Evolutionary conservation across 2,329 filamentous ascomycete species (phyloP).

Genomic region (Parafenestella ontariensis): DNA sequence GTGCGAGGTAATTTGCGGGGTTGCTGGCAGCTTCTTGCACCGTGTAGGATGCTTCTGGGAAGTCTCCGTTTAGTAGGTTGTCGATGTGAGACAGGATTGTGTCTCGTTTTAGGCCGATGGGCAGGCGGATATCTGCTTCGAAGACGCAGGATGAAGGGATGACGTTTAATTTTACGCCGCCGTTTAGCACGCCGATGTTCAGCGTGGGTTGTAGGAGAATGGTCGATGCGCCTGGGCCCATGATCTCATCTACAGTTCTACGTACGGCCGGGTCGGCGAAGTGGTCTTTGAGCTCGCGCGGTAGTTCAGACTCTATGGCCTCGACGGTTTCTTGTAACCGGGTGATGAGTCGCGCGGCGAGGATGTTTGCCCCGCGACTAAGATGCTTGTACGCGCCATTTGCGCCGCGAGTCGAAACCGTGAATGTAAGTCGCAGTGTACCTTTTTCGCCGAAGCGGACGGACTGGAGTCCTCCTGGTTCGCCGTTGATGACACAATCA

Average conservation of each 20-base stretch:
- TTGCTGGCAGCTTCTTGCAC: not conserved
- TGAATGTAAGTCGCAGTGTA: not conserved
- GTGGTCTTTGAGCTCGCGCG: not conserved
- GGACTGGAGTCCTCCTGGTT: not conserved
- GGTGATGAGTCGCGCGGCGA: not conserved
- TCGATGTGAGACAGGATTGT: not conserved
- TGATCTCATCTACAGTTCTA: not conserved
- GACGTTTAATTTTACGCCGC: slow-evolving; percentile 54
- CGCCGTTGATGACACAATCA: not conserved
- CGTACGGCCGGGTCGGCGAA: not conserved
- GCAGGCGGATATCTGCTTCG: slow-evolving; percentile 52
- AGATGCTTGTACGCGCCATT: not conserved
- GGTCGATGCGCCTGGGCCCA: not conserved
- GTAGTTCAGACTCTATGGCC: not conserved
- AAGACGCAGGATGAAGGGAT: slow-evolving; percentile 50
- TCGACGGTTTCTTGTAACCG: not conserved
- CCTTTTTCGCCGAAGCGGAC: not conserved
- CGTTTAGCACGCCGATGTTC: slow-evolving; percentile 45
- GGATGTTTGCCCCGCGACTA: not conserved
- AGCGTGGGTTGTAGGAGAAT: not conserved
- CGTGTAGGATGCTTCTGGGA: not conserved
- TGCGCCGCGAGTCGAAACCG: not conserved
- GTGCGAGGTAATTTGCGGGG: not conserved
- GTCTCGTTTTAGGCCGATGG: slow-evolving; percentile 44
- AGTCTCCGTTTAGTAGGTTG: not conserved